A percentile compares a stretch with the other conserved stretches of the same genome.
Conservation (phyloP, 257 asterid genomes). For the Fraxinus excelsior region DNA sequence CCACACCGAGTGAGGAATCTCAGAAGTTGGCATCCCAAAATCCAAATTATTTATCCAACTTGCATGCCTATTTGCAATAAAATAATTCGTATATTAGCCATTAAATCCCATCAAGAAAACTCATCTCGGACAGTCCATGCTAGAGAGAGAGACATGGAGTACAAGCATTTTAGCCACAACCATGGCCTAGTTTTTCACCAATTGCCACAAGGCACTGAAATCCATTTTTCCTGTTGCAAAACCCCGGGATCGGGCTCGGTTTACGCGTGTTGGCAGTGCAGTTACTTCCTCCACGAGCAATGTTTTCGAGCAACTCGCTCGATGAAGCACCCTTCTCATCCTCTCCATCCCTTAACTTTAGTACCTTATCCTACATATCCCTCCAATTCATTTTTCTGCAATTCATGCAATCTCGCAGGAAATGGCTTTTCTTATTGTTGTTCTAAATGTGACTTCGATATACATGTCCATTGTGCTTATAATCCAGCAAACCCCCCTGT, state of each 20-base stretch:
- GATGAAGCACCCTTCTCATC: conserved; percentile 52
- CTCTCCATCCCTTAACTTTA: conserved; percentile 56
- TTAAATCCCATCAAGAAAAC: neutral
- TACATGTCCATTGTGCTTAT: conserved; percentile 66
- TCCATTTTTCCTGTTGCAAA: conserved; percentile 65
- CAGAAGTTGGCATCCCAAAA: conserved; percentile 13
- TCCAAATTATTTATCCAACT: conserved; percentile 27
- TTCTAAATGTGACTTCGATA: conserved; percentile 67
- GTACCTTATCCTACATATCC: conserved; percentile 62
- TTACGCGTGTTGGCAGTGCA: conserved; percentile 64
- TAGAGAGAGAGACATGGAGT: conserved; percentile 37
- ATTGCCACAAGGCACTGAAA: conserved; percentile 39
- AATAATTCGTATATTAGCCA: conserved; percentile 2
- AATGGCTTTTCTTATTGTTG: conserved; percentile 59
- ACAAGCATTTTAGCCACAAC: conserved; percentile 66
- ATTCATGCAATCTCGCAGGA: conserved; percentile 50
- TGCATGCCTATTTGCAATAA: conserved; percentile 24
- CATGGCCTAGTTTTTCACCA: conserved; percentile 61
- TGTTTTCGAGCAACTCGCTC: conserved; percentile 61
- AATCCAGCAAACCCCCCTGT: conserved; percentile 13
- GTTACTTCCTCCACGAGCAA: conserved; percentile 57
- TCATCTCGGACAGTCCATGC: neutral
- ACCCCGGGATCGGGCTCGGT: conserved; percentile 43
- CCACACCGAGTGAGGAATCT: conserved; percentile 25
- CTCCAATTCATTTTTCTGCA: conserved; percentile 54